Conservation (phyloP, 495 filamentous ascomycete genomes). For the Podospora pseudoanserina region DNA sequence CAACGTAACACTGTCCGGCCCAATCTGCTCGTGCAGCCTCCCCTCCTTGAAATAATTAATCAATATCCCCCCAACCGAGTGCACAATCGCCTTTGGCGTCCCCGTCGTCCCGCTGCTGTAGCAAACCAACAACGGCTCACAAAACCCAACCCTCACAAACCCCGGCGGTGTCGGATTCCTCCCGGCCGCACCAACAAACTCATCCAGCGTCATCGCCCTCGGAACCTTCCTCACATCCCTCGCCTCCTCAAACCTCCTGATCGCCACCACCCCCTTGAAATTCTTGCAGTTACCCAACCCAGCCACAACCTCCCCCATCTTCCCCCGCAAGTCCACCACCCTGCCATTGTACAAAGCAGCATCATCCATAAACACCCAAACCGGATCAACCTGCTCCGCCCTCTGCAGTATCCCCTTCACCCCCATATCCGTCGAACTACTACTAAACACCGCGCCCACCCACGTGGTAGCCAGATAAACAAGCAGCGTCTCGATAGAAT, state of each 20-base stretch:
- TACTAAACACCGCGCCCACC: conserved; percentile 68
- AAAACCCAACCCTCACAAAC: conserved; percentile 60
- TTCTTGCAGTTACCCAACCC: conserved; percentile 57
- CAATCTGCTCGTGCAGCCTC: conserved; percentile 54
- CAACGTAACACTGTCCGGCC: conserved; percentile 45
- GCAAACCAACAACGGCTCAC: conserved; percentile 67
- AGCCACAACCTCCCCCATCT: conserved; percentile 62
- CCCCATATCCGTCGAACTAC: conserved; percentile 75
- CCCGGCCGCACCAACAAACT: conserved; percentile 48
- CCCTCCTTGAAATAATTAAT: conserved; percentile 60
- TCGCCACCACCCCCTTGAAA: conserved; percentile 61
- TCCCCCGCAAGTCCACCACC: conserved; percentile 62
- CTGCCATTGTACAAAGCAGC: conserved; percentile 75
- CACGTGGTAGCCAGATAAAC: conserved; percentile 62
- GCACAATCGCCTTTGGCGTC: conserved; percentile 71
- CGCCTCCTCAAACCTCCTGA: conserved; percentile 60
- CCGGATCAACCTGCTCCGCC: conserved; percentile 65
- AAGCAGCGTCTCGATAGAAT: conserved; percentile 66
- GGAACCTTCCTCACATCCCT: conserved; percentile 57
- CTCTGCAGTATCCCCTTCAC: conserved; percentile 72
- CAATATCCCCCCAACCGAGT: conserved; percentile 60
- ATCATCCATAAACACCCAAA: conserved; percentile 76
- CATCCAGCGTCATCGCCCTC: conserved; percentile 47
- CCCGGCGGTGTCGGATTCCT: conserved; percentile 36
- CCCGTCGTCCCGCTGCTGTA: conserved; percentile 73